These are phyloP conservation scores for Strigomonas galati DNA, from an alignment of 208 protist species.

Conservation along the genomic window DNA sequence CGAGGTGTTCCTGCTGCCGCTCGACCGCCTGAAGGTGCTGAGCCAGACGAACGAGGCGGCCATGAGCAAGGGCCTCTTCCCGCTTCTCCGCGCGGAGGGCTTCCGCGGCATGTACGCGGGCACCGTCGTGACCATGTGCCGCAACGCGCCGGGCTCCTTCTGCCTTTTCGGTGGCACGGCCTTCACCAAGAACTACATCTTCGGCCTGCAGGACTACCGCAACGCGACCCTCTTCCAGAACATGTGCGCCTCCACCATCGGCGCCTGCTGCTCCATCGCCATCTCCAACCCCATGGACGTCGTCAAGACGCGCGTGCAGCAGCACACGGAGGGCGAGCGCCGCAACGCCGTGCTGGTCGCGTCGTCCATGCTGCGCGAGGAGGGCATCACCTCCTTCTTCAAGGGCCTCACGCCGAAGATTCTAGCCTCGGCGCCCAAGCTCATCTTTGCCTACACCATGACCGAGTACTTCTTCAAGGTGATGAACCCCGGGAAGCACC, in stretches of 20 bases:
- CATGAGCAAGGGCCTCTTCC: conserved; percentile 54
- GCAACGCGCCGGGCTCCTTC: conserved; percentile 90
- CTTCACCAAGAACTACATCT: conserved; percentile 85
- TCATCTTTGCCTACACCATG: conserved; percentile 86
- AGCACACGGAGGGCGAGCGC: conserved; percentile 43
- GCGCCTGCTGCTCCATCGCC: conserved; percentile 76
- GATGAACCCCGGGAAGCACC: conserved; percentile 43
- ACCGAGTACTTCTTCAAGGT: conserved; percentile 71
- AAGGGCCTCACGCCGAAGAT: conserved; percentile 90
- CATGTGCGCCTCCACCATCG: conserved; percentile 77
- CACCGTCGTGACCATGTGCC: conserved; percentile 77
- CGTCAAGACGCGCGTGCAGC: conserved; percentile 92
- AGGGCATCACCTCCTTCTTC: conserved; percentile 80
- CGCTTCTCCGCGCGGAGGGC: conserved; percentile 74
- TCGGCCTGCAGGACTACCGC: conserved; percentile 73
- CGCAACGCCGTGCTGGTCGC: conserved; percentile 42
- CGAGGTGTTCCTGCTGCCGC: conserved; percentile 86
- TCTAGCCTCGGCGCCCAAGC: conserved; percentile 72
- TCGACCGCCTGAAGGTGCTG: conserved; percentile 91
- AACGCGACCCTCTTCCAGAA: conserved; percentile 84
- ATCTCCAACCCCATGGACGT: conserved; percentile 92
- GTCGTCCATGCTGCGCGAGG: conserved; percentile 62
- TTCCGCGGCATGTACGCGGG: conserved; percentile 84
- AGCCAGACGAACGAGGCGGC: conserved; percentile 87
- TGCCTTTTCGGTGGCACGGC: conserved; percentile 87